Evolutionary conservation across 257 asterid genomes (phyloP), one percentile per base, ranked within the genome.

Genomic region (Scutellaria baicalensis): DNA sequence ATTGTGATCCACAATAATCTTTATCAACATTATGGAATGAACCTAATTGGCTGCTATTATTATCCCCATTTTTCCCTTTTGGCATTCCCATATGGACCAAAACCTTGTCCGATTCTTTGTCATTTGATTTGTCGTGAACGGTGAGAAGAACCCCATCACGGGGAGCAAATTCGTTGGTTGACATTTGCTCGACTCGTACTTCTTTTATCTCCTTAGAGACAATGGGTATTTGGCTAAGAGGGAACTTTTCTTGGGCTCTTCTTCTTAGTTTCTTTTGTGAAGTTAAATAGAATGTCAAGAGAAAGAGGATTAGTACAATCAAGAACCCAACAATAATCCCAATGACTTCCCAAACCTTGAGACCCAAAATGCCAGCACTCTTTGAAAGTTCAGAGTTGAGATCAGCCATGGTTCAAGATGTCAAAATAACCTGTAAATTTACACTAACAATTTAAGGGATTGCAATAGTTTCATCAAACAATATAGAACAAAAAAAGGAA

Each of bases 191-290:
- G 2, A 93, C 95, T 17, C 95, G 82, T 12, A 93, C 92, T 73
- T 93, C 98, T 76, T 90, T 90, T 60, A 93, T 93, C 80, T 93
- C 98, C 66, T 93, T 93, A 0, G 96, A 90, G 42, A 93, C 77
- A 1, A 82, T 56, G 0, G 98, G 98, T 48, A 93, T 93, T 81
- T 87, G 96, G 83, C 71, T 83, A 49, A 71, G 47, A 66, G 95
- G 96, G 55, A 83, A 54, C 33, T 73, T 82, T 60, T 79, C 89
- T 44, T 66, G 83, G 64, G 78, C 80, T 60, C 81, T 69, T 73
- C 80, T 83, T 18, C 80, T 87, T 23, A 81, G 66, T 73, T 86
- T 93, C 86, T 89, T 90, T 56, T 85, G 78, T n/a, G 91, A 85
- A 40, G 96, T 84, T 51, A 93, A 83, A 74, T 87, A 90, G 40